Evolutionary conservation across 805 yeast species (phyloP), one percentile per base, ranked within the genome.

Genomic region (Ascoidea tarda): DNA sequence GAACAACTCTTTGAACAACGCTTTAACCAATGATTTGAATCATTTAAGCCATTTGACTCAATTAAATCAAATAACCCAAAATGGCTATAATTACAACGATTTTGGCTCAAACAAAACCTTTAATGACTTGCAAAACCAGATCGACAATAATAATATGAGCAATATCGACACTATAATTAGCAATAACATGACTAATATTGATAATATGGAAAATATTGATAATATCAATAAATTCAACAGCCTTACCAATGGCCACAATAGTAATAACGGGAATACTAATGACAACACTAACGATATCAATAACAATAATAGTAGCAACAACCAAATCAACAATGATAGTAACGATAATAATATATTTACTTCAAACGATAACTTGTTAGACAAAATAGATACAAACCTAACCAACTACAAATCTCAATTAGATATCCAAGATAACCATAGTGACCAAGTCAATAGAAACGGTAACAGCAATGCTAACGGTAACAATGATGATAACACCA

Each of bases 401-500:
- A 10, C 16, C 12, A 21, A 14, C 14, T 14, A 46, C 12, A 46
- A 12, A 46, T 12, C 48, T 14, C 21, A 16, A 46, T n/a, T 10
- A 14, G 2, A n/a, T n/a, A 21, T 21, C 12, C 48, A 46, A 46
- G 12, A 12, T 46, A 21, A 14, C 48, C 48, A 14, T 21, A 46
- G 14, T 32, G 32, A 46, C 31, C 31, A 48, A 46, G 16, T 10
- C 32, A 54, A 70, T 46, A 70, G 70, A 58, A 60, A 72, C 46
- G 79, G 83, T 83, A 67, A 55, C 31, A 63, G 64, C 32, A 59
- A 59, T n/a, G 66, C 68, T 5, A 66, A 66, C 46, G 79, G 75
- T 49, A 73, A 74, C 51, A 66, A 70, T 57, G 85, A 82, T n/a
- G 89, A 89, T 59, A 78, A 78, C 58, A 82, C 77, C 56, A 82